Percentiles rank a stretch among this genome's conserved stretches.
phyloP scores from a whole-genome alignment of 2,329 filamentous ascomycete species.

The Colletotrichum viniferum region DNA sequence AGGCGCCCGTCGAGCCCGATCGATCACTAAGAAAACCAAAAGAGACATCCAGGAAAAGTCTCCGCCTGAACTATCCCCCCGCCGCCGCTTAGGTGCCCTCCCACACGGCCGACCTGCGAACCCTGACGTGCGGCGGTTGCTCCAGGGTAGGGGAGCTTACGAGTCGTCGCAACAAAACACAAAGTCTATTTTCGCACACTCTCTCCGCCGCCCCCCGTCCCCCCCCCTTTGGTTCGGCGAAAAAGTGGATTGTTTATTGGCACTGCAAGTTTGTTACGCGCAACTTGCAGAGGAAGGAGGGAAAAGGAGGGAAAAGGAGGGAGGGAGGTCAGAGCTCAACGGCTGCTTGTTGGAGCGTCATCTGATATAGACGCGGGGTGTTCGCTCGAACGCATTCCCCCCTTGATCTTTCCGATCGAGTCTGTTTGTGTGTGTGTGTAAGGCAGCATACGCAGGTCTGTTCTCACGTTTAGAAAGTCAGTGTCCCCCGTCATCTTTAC shows the following conservation, averaged over 20 bases:
- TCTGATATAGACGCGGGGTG: slow-evolving; percentile 10
- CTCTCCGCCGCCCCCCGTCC: not conserved
- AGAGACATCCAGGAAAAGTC: not conserved
- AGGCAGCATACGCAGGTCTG: not conserved
- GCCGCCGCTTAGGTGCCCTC: not conserved
- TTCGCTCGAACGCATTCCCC: not conserved
- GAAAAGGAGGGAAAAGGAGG: not conserved
- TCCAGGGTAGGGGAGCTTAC: not conserved
- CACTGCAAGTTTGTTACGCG: not conserved
- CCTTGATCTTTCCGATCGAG: not conserved
- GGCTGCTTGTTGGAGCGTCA: slow-evolving; percentile 1
- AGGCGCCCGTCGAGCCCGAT: not conserved
- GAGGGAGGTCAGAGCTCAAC: not conserved
- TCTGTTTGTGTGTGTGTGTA: not conserved
- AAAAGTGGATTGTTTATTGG: not conserved
- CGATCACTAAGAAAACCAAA: not conserved
- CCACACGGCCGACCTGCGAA: not conserved
- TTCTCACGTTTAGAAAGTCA: not conserved
- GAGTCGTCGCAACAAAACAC: slow-evolving; percentile 3
- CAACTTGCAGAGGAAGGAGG: not conserved
- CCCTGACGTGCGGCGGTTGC: not conserved
- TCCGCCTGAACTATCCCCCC: not conserved
- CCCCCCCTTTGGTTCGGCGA: not conserved
- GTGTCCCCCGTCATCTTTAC: not conserved
- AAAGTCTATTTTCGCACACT: slow-evolving; percentile 6